Evolutionary conservation across 1,284 basidiomycete species (phyloP).

Genomic region (Rhodotorula sp.): DNA sequence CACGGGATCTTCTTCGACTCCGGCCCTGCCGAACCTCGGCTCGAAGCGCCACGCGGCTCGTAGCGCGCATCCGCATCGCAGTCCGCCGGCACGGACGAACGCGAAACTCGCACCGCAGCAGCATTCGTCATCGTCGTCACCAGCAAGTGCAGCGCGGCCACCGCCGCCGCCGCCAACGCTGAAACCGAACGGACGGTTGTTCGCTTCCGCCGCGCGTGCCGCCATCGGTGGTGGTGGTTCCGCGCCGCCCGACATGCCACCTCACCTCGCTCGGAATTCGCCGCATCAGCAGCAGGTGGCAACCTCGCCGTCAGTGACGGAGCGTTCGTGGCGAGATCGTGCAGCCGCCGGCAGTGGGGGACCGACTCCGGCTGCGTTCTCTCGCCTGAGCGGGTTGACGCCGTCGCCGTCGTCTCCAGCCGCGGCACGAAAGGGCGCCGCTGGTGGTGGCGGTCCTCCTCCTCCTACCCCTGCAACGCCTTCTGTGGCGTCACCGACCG

Average conservation of each 20-base stretch:
- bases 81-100: background rate
- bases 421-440: background rate
- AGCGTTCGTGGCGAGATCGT: background rate
- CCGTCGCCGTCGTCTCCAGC: background rate
- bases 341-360: background rate
- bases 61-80: background rate
- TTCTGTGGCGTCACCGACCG: background rate
- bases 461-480: background rate
- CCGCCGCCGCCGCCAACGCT: background rate
- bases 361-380: constrained; percentile 2
- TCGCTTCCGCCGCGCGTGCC: constrained; percentile 7
- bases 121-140: no score
- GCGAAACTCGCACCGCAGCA: no score
- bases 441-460: background rate
- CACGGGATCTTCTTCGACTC: background rate
- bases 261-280: background rate
- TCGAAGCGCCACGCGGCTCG: background rate
- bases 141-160: background rate
- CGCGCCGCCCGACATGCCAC: background rate
- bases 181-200: background rate
- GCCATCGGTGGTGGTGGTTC: background rate
- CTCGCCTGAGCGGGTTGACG: constrained; percentile 3
- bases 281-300: background rate
- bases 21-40: background rate
- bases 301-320: background rate